These are phyloP conservation scores for Penicillium oxalicum DNA, from an alignment of 2,329 filamentous ascomycete species.

Conservation along the genomic window DNA sequence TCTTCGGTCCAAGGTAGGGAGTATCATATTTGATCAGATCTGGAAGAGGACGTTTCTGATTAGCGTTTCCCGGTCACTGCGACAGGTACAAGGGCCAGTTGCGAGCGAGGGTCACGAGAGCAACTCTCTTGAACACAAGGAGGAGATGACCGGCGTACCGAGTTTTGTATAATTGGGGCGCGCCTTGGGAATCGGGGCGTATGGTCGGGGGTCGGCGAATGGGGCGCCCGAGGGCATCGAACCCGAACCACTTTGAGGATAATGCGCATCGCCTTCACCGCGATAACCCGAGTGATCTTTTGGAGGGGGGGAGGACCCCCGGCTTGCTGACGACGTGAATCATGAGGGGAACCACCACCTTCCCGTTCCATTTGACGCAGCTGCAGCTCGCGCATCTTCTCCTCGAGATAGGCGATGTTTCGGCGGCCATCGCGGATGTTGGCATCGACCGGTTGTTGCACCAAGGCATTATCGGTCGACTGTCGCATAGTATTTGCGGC, in stretches of 20 bases:
- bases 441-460: conserved; percentile 82
- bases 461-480: conserved; percentile 87
- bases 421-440: conserved; percentile 90
- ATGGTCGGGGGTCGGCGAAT: conserved; percentile 67
- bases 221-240: conserved; percentile 77
- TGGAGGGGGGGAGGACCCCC: conserved; percentile 58
- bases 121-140: not conserved
- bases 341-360: conserved; percentile 38
- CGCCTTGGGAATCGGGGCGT: conserved; percentile 62
- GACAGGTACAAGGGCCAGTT: not conserved
- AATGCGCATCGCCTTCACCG: conserved; percentile 48
- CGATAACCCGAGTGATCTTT: conserved; percentile 58
- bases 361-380: conserved; percentile 64
- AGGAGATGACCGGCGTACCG: conserved; percentile 51
- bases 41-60: conserved; percentile 35
- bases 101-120: too few species aligned
- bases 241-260: conserved; percentile 58
- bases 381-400: conserved; percentile 81
- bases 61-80: conserved; percentile 12
- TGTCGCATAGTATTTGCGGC: conserved; percentile 92
- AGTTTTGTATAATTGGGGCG: conserved; percentile 93
- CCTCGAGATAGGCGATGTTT: conserved; percentile 94
- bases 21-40: conserved; percentile 99
- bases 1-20: conserved; percentile 87
- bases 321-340: conserved; percentile 45